Evolutionary conservation across 75 land plant species (phyloP).

Genomic region (Sequoiadendron giganteum): DNA sequence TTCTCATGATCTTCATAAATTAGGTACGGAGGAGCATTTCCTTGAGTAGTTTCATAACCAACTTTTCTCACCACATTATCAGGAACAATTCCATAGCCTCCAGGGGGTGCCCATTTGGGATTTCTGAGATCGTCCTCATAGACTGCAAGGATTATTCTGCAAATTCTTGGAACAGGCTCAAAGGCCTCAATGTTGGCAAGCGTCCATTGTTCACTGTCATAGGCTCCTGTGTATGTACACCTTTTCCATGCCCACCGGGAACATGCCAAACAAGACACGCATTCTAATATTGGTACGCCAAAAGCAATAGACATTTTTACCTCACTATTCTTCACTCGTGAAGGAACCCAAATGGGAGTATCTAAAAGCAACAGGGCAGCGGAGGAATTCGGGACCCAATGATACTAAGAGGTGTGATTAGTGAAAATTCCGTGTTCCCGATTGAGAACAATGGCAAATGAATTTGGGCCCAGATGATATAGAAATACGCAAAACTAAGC

Average conservation of each 20-base stretch:
- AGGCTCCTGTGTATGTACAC: slow-evolving; percentile 44
- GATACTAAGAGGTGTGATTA: neutral
- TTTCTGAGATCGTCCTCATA: slow-evolving; percentile 64
- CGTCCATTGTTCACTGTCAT: slow-evolving; percentile 65
- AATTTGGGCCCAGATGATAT: neutral
- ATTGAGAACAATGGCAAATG: neutral
- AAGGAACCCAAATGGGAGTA: neutral
- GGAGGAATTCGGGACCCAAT: neutral
- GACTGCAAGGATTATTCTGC: slow-evolving; percentile 59
- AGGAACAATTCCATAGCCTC: slow-evolving; percentile 54
- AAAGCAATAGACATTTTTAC: neutral
- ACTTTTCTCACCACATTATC: slow-evolving; percentile 54
- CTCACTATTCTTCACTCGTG: neutral
- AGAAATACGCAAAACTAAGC: neutral
- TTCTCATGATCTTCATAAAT: slow-evolving; percentile 65
- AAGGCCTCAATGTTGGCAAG: slow-evolving; percentile 52
- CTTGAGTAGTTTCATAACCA: slow-evolving; percentile 42
- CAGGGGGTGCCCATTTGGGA: slow-evolving; percentile 48
- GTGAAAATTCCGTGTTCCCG: neutral
- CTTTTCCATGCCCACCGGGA: slow-evolving; percentile 64
- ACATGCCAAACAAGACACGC: slow-evolving; percentile 42
- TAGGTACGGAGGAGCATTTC: slow-evolving; percentile 76
- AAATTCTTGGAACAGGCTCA: slow-evolving; percentile 56
- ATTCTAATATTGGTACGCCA: slow-evolving; percentile 29
- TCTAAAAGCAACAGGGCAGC: neutral